These are phyloP conservation scores for Lepidopterella palustris DNA, from an alignment of 495 filamentous ascomycete species.

Conservation along the genomic window DNA sequence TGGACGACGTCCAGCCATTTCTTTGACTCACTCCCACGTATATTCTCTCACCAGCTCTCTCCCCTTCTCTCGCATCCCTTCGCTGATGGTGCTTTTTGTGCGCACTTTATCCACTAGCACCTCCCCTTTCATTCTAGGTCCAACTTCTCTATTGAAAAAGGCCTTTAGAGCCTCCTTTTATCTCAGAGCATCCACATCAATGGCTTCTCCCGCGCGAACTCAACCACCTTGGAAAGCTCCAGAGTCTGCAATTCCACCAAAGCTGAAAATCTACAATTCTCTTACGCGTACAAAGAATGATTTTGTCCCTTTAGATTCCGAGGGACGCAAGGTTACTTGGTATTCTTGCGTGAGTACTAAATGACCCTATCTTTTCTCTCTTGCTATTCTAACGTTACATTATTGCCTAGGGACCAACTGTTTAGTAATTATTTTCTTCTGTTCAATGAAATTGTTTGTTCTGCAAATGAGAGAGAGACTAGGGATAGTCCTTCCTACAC, in stretches of 20 bases:
- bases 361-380: conserved; percentile 15
- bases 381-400: too few species aligned
- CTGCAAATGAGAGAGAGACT: too few species aligned
- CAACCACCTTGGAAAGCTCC: conserved; percentile 47
- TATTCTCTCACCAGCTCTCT: background rate
- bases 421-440: too few species aligned
- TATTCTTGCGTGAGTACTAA: conserved; percentile 56
- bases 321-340: conserved; percentile 68
- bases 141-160: background rate
- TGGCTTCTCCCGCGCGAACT: conserved; percentile 39
- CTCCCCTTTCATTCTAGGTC: background rate
- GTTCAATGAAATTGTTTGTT: too few species aligned
- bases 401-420: conserved; percentile 67
- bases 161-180: background rate
- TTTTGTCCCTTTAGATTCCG: conserved; percentile 66
- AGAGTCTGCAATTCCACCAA: conserved; percentile 8
- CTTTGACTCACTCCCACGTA: conserved; percentile 13
- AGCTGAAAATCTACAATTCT: conserved; percentile 24
- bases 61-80: conserved; percentile 4
- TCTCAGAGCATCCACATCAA: conserved; percentile 22
- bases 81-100: conserved; percentile 21
- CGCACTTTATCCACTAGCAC: background rate
- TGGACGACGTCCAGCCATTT: conserved; percentile 10
- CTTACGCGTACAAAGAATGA: conserved; percentile 32
- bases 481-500: too few species aligned